Conservation (phyloP, 2,329 filamentous ascomycete genomes). For the Exophiala phaeomuriformis region DNA sequence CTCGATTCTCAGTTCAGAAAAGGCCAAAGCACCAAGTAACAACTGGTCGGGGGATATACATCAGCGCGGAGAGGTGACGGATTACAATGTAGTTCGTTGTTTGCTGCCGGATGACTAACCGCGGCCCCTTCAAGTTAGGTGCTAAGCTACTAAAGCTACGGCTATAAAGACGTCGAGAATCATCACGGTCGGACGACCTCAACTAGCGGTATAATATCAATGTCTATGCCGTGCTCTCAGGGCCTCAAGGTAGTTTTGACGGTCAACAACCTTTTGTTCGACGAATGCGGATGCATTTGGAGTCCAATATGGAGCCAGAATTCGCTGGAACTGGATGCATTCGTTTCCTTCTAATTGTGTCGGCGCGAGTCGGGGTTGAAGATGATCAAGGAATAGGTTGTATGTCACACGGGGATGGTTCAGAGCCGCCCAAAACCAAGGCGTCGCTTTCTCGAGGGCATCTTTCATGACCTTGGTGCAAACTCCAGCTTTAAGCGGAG, state of each 20-base stretch:
- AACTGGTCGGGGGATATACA: no score
- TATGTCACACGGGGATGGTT: neutral
- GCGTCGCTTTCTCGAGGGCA: neutral
- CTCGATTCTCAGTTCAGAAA: no score
- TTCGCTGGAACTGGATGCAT: neutral
- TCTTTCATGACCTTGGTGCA: neutral
- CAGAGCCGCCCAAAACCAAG: neutral
- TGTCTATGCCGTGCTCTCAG: neutral
- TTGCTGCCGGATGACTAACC: no score
- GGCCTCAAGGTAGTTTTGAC: neutral
- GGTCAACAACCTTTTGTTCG: neutral
- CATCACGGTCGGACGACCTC: no score
- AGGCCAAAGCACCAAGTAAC: no score
- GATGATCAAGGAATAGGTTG: neutral
- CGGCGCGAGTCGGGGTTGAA: neutral
- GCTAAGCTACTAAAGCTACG: no score
- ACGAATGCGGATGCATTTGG: neutral
- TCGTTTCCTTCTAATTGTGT: neutral
- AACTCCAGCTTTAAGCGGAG: neutral
- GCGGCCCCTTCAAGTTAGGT: no score
- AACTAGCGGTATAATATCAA: no score
- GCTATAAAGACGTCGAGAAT: no score
- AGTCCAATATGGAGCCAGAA: neutral
- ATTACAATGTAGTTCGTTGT: no score
- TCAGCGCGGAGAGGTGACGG: no score